Evolutionary conservation across 768 basidiomycete genomes (phyloP), one percentile per base, ranked within the genome.

Genomic region (Tephrocybe sp.): DNA sequence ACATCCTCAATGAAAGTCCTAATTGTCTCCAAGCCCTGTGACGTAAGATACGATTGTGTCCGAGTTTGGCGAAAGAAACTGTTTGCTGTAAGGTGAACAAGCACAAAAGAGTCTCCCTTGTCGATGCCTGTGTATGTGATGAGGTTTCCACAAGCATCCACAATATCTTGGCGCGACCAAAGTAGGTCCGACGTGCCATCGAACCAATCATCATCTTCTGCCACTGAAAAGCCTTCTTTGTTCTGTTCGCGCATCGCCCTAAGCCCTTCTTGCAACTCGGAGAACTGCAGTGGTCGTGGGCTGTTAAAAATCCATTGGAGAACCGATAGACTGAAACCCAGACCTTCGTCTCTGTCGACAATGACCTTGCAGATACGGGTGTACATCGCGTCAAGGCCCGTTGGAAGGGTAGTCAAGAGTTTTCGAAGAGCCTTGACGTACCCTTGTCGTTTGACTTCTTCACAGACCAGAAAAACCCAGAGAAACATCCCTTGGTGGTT

Each of bases 401-500:
- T 42, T 0, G 52, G 52, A 1, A 53, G 24, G 11, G 42, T 36
- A 18, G 42, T 32, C 9, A 53, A 45, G 12, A 53, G 46, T 18
- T 14, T 23, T 11, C 37, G 33, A 18, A 53, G 40, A 9, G 15
- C 52, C 4, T 18, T 12, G n/a, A 23, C 8, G 6, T 42, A n/a
- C 20, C 41, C 45, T 18, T 53, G 52, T 18, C 52, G 46, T 7
- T 48, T 43, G 5, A 53, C 46, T 30, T 53, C 52, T 25, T 48
- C 36, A 18, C 52, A 53, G 25, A 53, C 48, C 3, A 48, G 39
- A 25, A 23, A 53, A 21, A 41, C 46, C 52, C 52, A 53, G 15
- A 53, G 40, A 15, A 53, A 53, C 46, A 53, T 53, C 18, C 52
- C 52, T 37, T 48, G 52, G 34, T 53, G 52, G 38, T 53, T 53